Evolutionary conservation across 2,329 filamentous ascomycete genomes (phyloP).

Genomic region (Pochonia chlamydosporia): DNA sequence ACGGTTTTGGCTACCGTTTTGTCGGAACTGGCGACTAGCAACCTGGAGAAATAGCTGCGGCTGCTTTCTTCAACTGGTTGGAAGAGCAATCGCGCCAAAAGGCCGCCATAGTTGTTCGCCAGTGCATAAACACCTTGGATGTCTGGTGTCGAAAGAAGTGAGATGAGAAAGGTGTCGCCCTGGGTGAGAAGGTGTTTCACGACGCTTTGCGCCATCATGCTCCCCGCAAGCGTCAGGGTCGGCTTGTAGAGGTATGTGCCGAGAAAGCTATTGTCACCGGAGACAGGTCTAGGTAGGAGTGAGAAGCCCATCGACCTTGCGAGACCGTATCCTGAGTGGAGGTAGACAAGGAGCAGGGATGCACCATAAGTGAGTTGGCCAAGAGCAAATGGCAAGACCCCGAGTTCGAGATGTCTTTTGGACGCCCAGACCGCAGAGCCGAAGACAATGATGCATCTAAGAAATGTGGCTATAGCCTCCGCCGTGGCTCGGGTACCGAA

Average conservation of each 20-base stretch:
- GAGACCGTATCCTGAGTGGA: conserved; percentile 51
- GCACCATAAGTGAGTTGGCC: conserved; percentile 76
- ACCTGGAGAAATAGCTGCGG: conserved; percentile 79
- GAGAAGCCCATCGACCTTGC: conserved; percentile 60
- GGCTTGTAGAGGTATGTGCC: conserved; percentile 60
- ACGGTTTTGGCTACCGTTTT: background rate
- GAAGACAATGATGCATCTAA: conserved; percentile 72
- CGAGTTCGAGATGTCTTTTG: conserved; percentile 44
- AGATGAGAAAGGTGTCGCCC: conserved; percentile 86
- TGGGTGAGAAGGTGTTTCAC: conserved; percentile 94
- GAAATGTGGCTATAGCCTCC: conserved; percentile 75
- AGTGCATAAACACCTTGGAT: conserved; percentile 90
- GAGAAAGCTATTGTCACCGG: conserved; percentile 35
- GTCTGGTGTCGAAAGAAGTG: conserved; percentile 65
- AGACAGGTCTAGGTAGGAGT: conserved; percentile 47
- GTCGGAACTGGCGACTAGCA: conserved; percentile 46
- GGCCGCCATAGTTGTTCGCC: conserved; percentile 88
- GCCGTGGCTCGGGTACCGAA: conserved; percentile 77
- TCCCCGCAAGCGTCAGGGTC: conserved; percentile 68
- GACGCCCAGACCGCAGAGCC: conserved; percentile 61
- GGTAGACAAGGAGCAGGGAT: conserved; percentile 65
- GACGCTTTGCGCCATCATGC: conserved; percentile 78
- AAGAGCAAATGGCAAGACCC: conserved; percentile 81
- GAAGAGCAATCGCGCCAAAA: conserved; percentile 82
- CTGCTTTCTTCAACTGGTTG: conserved; percentile 94